Percentiles rank a stretch among this genome's conserved stretches.
phyloP scores from a whole-genome alignment of 106 monocot genomes.

The Apostasia shenzhenica region DNA sequence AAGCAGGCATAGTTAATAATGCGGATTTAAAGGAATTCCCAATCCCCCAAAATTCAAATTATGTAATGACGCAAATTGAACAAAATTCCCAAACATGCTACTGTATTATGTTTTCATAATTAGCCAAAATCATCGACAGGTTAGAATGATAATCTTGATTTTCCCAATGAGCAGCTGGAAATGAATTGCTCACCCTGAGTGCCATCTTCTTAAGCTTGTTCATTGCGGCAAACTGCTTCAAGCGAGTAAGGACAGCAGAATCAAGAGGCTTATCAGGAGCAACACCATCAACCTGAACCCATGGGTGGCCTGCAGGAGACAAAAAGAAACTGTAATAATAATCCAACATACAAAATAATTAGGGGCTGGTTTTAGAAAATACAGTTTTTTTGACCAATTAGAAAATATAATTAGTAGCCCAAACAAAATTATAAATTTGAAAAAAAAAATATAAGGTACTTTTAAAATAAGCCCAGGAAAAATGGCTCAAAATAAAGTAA shows the following conservation, averaged over 20 bases:
- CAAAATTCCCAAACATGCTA: not conserved
- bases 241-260: slow-evolving; percentile 27
- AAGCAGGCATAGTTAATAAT: too few relatives aligned
- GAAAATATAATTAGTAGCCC: too few relatives aligned
- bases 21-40: too few relatives aligned
- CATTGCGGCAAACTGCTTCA: slow-evolving; percentile 31
- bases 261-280: slow-evolving; percentile 29
- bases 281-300: slow-evolving; percentile 24
- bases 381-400: not conserved
- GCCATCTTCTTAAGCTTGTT: slow-evolving; percentile 34
- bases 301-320: slow-evolving; percentile 21
- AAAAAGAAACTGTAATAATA: not conserved
- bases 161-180: not conserved
- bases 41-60: not conserved
- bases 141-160: not conserved
- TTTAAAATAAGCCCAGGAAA: too few relatives aligned
- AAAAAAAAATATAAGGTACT: too few relatives aligned
- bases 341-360: not conserved
- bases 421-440: too few relatives aligned
- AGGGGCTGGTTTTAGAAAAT: not conserved
- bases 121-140: not conserved
- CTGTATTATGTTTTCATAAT: not conserved
- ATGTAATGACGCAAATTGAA: not conserved
- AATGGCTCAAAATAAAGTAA: too few relatives aligned
- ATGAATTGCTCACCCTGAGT: slow-evolving; percentile 17